Evolutionary conservation across 1,139 yeast species (phyloP).

Genomic region (Yamadazyma buinensis): DNA sequence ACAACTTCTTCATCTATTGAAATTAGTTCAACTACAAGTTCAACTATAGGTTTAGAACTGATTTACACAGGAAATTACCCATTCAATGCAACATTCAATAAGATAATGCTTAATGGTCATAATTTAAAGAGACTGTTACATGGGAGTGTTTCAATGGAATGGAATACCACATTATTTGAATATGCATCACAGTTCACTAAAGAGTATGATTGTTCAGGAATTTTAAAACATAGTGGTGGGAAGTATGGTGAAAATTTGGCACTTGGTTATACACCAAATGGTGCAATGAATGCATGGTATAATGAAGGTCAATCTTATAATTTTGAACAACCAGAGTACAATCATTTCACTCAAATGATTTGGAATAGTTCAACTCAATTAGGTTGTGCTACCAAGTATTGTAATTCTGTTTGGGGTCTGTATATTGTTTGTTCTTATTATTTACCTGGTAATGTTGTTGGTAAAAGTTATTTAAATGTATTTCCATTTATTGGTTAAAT

Average conservation of each 20-base stretch:
- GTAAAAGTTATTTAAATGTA: constrained; percentile 24
- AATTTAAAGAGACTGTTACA: constrained; percentile 29
- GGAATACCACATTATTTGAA: constrained; percentile 28
- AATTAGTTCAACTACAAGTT: constrained; percentile 1
- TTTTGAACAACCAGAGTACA: constrained; percentile 24
- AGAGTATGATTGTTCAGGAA: constrained; percentile 32
- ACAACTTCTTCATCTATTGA: not conserved
- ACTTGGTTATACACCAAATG: constrained; percentile 29
- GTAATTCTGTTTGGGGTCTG: constrained; percentile 45
- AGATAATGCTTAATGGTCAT: constrained; percentile 23
- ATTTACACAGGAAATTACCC: constrained; percentile 12
- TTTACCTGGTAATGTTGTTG: constrained; percentile 60
- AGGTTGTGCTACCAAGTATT: constrained; percentile 39
- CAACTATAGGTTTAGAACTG: not conserved
- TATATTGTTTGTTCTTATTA: constrained; percentile 60
- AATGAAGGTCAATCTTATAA: constrained; percentile 26
- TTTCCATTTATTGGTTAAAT: too few relatives aligned
- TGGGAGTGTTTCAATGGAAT: constrained; percentile 23
- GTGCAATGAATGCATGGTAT: constrained; percentile 37
- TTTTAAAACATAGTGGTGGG: constrained; percentile 33
- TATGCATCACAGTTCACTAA: constrained; percentile 30
- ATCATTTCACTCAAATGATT: constrained; percentile 41
- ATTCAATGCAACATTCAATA: constrained; percentile 22
- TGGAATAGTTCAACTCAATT: constrained; percentile 34
- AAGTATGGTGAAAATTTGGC: constrained; percentile 39